These are phyloP conservation scores for Diaporthe caulivora DNA, from an alignment of 2,329 filamentous ascomycete species.

Conservation along the genomic window DNA sequence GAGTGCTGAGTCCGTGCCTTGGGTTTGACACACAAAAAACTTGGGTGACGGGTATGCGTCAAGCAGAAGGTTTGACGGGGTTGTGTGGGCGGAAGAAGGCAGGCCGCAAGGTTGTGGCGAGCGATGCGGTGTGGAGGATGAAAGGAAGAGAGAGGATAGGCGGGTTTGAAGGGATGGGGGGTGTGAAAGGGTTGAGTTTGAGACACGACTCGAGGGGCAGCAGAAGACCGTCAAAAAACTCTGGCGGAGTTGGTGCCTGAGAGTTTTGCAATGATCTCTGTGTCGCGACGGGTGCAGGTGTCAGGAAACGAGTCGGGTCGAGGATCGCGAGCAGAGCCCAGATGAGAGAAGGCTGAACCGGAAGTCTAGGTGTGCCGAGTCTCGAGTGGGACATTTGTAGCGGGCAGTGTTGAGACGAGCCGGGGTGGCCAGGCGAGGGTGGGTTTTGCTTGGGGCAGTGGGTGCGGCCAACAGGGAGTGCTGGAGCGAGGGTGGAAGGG, in stretches of 20 bases:
- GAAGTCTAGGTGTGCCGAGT: conserved; percentile 37
- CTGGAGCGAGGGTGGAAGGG: conserved; percentile 26
- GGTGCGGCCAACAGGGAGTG: conserved; percentile 24
- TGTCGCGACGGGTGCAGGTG: conserved; percentile 32
- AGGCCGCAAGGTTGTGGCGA: conserved; percentile 1
- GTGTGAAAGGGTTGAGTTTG: conserved; percentile 10
- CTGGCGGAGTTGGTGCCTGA: conserved; percentile 19
- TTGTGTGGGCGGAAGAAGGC: conserved; percentile 9
- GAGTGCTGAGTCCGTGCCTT: conserved; percentile 34
- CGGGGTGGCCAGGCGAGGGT: conserved; percentile 32
- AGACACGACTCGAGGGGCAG: conserved; percentile 39
- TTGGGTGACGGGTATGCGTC: conserved; percentile 29
- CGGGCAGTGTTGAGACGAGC: conserved; percentile 33
- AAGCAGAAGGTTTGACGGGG: conserved; percentile 31
- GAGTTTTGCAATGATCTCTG: conserved; percentile 36
- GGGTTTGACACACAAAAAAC: conserved; percentile 31
- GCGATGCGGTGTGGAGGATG: background rate
- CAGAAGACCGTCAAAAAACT: conserved; percentile 32
- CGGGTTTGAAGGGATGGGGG: conserved; percentile 5
- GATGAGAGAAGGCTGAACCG: conserved; percentile 34
- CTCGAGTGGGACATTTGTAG: conserved; percentile 39
- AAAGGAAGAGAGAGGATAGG: background rate
- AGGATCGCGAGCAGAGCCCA: conserved; percentile 30
- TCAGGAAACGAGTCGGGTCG: conserved; percentile 34
- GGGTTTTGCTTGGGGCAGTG: conserved; percentile 17